Base-by-base conservation (phyloP, 345 rosid genomes). In the Mercurialis annua region DNA sequence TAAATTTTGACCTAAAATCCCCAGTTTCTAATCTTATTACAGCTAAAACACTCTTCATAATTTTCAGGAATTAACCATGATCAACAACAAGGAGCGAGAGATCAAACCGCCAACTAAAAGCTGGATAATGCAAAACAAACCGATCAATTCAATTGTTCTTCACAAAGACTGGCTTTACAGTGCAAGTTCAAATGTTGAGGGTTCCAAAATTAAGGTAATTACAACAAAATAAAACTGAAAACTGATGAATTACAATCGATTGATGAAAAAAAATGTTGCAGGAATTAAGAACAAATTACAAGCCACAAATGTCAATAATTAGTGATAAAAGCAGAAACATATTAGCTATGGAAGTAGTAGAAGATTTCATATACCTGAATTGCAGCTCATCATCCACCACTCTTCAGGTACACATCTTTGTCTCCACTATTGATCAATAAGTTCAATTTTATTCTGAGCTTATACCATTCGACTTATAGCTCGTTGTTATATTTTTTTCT, bases 111-210 rank as follows among this genome's bases (percentile, higher is more conserved):
- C 96, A 5, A 62, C 76, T 2, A 87, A 83, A 75, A 84, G 83
- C 65, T 90, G 97, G 94, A 83, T 77, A 58, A 76, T 90, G 77
- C 89, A 84, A 64, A 83, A 64, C 73, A 87, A 81, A 69, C 86
- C 94, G 20, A 76, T 88, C 50, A 90, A 73, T 74, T 81, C 92
- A 36, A 79, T 93, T 40, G 62, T 78, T 67, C 78, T 84, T 59
- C 86, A 87, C 81, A 90, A 76, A 82, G 93, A 93, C 62, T 90
- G 94, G 89, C 76, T 93, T 65, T 93, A 93, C 55, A 82, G 85
- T 70, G 89, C 90, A 73, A 81, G 81, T 70, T 73, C 88, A n/a
- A 56, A 57, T 4, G 87, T 90, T 64, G 88, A 84, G 61, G 88
- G 86, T 64, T 90, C 94, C 30, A 86, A 82, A 64, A 62, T 93